Conservation (phyloP, 441 rosid species). For the Erodium trifolium region DNA sequence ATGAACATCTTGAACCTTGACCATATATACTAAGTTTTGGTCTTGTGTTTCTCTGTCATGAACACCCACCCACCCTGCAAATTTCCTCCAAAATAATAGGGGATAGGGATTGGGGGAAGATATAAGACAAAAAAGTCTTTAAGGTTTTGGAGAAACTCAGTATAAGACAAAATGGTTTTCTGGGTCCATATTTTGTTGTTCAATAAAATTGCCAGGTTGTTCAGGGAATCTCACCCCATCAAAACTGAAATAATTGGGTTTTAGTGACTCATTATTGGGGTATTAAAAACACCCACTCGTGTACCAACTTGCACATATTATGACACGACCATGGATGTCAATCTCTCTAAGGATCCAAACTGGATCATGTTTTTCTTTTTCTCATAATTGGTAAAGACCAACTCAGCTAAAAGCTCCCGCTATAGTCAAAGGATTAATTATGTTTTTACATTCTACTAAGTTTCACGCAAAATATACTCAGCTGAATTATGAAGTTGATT, state of each 20-base stretch:
- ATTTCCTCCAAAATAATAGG: neutral
- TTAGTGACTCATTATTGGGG: neutral
- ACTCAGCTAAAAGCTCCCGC: no score
- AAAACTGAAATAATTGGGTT: neutral
- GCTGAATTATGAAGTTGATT: no score
- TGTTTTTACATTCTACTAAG: no score
- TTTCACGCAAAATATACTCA: no score
- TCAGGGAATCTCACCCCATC: neutral
- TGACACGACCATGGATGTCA: neutral
- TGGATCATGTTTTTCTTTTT: neutral
- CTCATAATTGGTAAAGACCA: neutral
- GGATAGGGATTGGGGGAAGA: neutral
- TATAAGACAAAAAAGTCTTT: neutral
- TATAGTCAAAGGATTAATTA: no score
- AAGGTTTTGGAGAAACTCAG: neutral
- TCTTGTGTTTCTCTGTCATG: neutral
- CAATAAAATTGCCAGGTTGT: neutral
- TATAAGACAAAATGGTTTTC: neutral
- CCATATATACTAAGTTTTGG: no score
- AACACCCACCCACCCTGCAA: slow-evolving; percentile 1
- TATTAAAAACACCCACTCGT: neutral
- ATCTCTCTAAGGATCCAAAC: neutral
- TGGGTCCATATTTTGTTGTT: neutral
- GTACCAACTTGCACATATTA: neutral
- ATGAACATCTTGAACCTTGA: no score